phyloP scores from a whole-genome alignment of 2,329 filamentous ascomycete species.

The Cladophialophora chaetospira region DNA sequence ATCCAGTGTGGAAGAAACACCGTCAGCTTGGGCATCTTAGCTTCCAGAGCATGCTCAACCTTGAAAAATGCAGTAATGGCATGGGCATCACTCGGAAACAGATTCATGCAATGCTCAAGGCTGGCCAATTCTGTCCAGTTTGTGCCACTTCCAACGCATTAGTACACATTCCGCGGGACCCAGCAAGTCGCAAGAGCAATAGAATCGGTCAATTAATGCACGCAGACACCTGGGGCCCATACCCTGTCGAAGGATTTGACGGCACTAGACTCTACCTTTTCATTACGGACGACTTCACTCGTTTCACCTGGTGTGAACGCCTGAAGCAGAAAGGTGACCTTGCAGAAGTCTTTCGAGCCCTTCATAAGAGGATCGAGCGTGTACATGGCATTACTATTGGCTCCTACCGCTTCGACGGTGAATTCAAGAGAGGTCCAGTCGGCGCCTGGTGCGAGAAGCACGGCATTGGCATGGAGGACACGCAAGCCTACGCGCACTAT shows the following conservation, averaged over 20 bases:
- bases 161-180: background rate
- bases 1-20: slow-evolving; percentile 2
- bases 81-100: background rate
- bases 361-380: slow-evolving; percentile 3
- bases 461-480: slow-evolving; percentile 3
- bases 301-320: slow-evolving; percentile 9
- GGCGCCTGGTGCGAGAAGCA: background rate
- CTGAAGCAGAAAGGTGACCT: background rate
- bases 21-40: background rate
- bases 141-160: background rate
- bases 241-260: background rate
- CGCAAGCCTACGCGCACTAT: slow-evolving; percentile 8
- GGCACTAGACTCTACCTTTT: background rate
- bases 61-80: background rate
- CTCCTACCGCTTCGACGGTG: slow-evolving; percentile 9
- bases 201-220: background rate
- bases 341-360: background rate
- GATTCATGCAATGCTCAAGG: background rate
- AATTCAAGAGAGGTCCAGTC: slow-evolving; percentile 10
- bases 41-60: background rate
- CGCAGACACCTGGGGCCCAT: background rate
- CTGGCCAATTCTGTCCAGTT: background rate
- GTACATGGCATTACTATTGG: background rate
- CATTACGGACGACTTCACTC: slow-evolving; percentile 13
- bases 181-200: background rate